These are phyloP conservation scores for Afroboletus lepidellus DNA, from an alignment of 1,284 basidiomycete species.

Conservation along the genomic window DNA sequence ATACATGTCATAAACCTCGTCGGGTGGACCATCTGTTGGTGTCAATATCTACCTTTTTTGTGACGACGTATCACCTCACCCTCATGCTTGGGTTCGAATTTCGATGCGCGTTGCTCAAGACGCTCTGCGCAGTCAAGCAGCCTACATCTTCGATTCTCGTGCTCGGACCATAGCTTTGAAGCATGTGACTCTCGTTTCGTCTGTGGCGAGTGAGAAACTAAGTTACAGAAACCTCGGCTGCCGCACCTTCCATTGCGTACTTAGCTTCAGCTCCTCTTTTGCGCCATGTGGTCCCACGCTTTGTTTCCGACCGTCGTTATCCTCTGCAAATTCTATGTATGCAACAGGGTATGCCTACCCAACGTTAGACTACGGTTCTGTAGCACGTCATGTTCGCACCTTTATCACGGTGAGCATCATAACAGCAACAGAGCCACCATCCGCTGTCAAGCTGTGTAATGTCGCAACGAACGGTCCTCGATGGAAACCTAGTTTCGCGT, in stretches of 20 bases:
- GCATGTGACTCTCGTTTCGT: slow-evolving; percentile 53
- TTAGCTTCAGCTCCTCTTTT: slow-evolving; percentile 62
- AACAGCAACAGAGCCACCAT: slow-evolving; percentile 78
- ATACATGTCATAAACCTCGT: slow-evolving; percentile 62
- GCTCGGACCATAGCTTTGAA: slow-evolving; percentile 49
- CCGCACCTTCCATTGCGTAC: slow-evolving; percentile 72
- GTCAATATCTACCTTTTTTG: neutral
- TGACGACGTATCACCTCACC: slow-evolving; percentile 36
- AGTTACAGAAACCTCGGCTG: neutral
- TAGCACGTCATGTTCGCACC: slow-evolving; percentile 38
- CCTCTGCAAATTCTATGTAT: slow-evolving; percentile 58
- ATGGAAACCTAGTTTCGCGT: slow-evolving; percentile 81
- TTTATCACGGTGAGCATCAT: slow-evolving; percentile 79
- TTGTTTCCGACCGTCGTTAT: slow-evolving; percentile 51
- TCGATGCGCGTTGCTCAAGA: slow-evolving; percentile 50
- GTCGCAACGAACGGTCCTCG: slow-evolving; percentile 66
- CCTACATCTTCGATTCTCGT: slow-evolving; percentile 50
- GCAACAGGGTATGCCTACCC: slow-evolving; percentile 59
- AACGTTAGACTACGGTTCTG: slow-evolving; percentile 9
- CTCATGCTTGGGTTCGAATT: slow-evolving; percentile 42
- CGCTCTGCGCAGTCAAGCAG: slow-evolving; percentile 56
- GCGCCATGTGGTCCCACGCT: slow-evolving; percentile 64
- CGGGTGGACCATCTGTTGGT: slow-evolving; percentile 50
- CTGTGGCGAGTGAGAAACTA: slow-evolving; percentile 34
- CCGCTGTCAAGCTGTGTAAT: slow-evolving; percentile 74